phyloP scores from a whole-genome alignment of 192 early-diverging fungal genomes.

The Podila epicladia region DNA sequence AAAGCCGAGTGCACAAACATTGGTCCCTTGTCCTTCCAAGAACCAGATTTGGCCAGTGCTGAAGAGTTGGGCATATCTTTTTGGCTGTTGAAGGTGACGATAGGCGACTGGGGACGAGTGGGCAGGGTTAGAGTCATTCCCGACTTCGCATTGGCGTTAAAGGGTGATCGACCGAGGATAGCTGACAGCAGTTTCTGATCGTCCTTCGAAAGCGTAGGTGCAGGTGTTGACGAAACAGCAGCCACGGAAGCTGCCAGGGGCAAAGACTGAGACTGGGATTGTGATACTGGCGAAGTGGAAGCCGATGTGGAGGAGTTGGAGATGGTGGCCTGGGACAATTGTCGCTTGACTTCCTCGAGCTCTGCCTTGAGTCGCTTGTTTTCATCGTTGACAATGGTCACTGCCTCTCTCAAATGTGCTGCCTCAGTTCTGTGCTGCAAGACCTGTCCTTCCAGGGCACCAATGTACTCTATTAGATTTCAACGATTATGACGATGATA shows the following conservation, averaged over 20 bases:
- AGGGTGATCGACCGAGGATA: constrained; percentile 16
- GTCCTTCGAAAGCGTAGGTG: constrained; percentile 16
- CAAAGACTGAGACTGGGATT: background rate
- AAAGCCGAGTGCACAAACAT: constrained; percentile 22
- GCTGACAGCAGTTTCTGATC: constrained; percentile 15
- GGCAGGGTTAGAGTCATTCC: constrained; percentile 12
- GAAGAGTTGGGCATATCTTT: constrained; percentile 45
- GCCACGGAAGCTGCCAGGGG: background rate
- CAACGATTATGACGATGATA: background rate
- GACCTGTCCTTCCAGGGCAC: constrained; percentile 37
- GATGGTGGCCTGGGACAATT: constrained; percentile 16
- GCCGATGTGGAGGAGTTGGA: background rate
- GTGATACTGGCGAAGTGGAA: background rate
- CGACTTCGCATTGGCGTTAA: constrained; percentile 22
- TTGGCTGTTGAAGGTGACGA: constrained; percentile 21
- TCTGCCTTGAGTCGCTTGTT: constrained; percentile 38
- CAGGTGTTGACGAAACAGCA: background rate
- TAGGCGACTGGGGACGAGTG: constrained; percentile 23
- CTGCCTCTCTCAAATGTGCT: constrained; percentile 38
- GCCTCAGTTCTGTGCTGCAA: constrained; percentile 45
- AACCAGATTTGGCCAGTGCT: constrained; percentile 1
- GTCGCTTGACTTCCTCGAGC: constrained; percentile 20
- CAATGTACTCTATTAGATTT: constrained; percentile 30
- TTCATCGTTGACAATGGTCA: constrained; percentile 29
- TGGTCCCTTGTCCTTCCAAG: constrained; percentile 35